Evolutionary conservation across 2,329 filamentous ascomycete species (phyloP).

Genomic region (Orbilia brochopaga): DNA sequence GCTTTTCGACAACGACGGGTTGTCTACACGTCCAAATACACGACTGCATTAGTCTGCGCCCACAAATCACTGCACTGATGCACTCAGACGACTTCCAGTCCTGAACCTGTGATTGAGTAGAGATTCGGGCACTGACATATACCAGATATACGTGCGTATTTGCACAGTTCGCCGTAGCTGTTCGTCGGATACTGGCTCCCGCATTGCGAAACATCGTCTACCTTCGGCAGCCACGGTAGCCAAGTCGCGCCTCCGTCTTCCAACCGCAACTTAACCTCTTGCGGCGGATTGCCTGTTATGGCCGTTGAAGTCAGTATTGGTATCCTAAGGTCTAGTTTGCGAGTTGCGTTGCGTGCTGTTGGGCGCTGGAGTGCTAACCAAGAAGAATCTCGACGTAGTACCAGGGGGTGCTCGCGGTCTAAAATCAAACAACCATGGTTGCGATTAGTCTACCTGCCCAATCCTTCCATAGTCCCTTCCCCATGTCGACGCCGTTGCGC

Average conservation of each 20-base stretch:
- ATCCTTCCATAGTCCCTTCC: constrained; percentile 5
- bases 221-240: constrained; percentile 30
- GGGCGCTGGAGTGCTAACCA: constrained; percentile 16
- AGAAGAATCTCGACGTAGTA: constrained; percentile 44
- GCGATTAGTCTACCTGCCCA: constrained; percentile 25
- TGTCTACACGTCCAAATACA: constrained; percentile 6
- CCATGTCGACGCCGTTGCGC: no score
- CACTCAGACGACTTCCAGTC: neutral
- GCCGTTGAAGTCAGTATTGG: neutral
- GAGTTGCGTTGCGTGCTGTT: constrained; percentile 24
- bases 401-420: constrained; percentile 34
- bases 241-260: constrained; percentile 38
- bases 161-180: constrained; percentile 25
- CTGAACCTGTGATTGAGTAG: neutral
- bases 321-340: neutral
- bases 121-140: constrained; percentile 26
- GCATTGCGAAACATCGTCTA: constrained; percentile 21
- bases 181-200: constrained; percentile 18
- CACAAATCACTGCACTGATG: neutral
- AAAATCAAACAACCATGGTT: constrained; percentile 6
- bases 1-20: constrained; percentile 12
- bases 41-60: neutral
- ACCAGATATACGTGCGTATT: constrained; percentile 34
- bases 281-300: constrained; percentile 26
- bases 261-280: constrained; percentile 28